A percentile compares a stretch with the other conserved stretches of the same genome.
phyloP scores from a whole-genome alignment of 108 stramenopile species.

The Cyclotella cryptica region DNA sequence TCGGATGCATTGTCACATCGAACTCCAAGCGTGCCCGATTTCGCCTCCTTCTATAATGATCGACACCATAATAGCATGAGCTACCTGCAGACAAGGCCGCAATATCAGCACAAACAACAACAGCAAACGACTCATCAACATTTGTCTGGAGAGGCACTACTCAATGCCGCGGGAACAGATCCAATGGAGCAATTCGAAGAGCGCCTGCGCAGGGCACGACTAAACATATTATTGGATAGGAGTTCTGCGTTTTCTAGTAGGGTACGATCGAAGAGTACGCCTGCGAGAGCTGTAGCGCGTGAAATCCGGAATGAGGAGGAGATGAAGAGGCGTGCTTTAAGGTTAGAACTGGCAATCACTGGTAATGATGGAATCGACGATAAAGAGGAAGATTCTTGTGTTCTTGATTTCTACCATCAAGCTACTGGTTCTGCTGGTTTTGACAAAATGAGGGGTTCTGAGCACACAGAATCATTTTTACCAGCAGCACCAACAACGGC shows the following conservation, averaged over 20 bases:
- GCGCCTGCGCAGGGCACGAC: conserved; percentile 27
- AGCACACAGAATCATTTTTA: neutral
- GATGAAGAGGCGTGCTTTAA: neutral
- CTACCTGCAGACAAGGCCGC: too few relatives aligned
- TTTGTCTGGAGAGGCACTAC: conserved; percentile 15
- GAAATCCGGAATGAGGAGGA: neutral
- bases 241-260: conserved; percentile 5
- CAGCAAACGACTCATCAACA: conserved; percentile 3
- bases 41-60: too few relatives aligned
- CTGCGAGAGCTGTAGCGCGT: conserved; percentile 20
- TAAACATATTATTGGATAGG: conserved; percentile 11
- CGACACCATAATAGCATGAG: too few relatives aligned
- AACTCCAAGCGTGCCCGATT: conserved; percentile 42
- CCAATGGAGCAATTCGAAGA: conserved; percentile 37
- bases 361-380: neutral
- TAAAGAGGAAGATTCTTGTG: neutral
- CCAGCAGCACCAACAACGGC: neutral
- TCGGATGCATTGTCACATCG: conserved; percentile 9
- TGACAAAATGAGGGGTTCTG: too few relatives aligned
- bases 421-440: neutral
- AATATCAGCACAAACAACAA: conserved; percentile 2
- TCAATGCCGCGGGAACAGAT: conserved; percentile 10
- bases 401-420: neutral
- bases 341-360: neutral
- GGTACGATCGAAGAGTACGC: conserved; percentile 44